These are phyloP conservation scores for Oemleria cerasiformis DNA, from an alignment of 306 rosid species.

Conservation along the genomic window DNA sequence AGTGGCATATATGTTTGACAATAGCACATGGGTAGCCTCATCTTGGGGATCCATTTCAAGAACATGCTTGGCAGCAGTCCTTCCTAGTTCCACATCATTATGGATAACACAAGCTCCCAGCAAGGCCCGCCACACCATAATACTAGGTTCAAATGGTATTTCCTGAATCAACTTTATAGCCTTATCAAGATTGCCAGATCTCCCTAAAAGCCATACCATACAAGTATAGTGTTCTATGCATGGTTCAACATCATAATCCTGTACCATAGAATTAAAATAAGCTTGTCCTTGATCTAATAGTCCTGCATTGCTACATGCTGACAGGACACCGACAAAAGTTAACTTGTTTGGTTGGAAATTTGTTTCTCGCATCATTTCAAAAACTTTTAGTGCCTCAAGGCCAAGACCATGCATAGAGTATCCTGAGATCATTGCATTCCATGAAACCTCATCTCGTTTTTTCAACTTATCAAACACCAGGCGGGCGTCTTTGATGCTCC, in stretches of 20 bases:
- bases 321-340: slow-evolving; percentile 48
- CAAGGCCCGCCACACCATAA: slow-evolving; percentile 81
- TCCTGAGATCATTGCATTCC: slow-evolving; percentile 52
- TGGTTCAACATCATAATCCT: slow-evolving; percentile 48
- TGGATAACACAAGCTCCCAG: slow-evolving; percentile 81
- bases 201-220: slow-evolving; percentile 57
- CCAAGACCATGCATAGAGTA: slow-evolving; percentile 47
- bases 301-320: slow-evolving; percentile 55
- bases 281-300: slow-evolving; percentile 43
- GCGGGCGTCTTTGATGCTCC: slow-evolving; percentile 38
- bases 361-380: slow-evolving; percentile 40
- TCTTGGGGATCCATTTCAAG: slow-evolving; percentile 74
- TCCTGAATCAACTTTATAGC: slow-evolving; percentile 65
- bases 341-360: slow-evolving; percentile 38
- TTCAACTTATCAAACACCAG: slow-evolving; percentile 39
- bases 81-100: slow-evolving; percentile 59
- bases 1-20: slow-evolving; percentile 76
- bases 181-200: slow-evolving; percentile 58
- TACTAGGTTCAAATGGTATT: slow-evolving; percentile 66
- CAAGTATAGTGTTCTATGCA: slow-evolving; percentile 85
- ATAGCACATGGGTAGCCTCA: slow-evolving; percentile 64
- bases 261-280: slow-evolving; percentile 40
- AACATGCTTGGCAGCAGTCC: slow-evolving; percentile 52
- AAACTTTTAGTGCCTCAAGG: slow-evolving; percentile 35
- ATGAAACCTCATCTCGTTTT: slow-evolving; percentile 41